Percentiles rank a stretch among this genome's conserved stretches.
Evolutionary conservation across 345 rosid genomes (phyloP).

Genomic region (Microthlaspi erraticum): DNA sequence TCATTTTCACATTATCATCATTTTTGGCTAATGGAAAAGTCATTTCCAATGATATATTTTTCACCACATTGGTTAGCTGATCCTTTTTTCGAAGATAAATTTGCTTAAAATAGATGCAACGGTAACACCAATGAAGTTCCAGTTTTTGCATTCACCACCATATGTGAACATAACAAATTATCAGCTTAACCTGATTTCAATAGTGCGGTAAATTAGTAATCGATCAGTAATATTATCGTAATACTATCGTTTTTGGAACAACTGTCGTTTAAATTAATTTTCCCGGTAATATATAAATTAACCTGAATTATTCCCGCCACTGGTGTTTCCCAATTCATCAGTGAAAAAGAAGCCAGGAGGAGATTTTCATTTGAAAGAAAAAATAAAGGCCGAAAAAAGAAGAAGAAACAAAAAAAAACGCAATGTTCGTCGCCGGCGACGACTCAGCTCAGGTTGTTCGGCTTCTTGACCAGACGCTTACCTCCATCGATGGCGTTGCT

Average conservation of each 20-base stretch:
- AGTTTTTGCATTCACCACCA: too few relatives aligned
- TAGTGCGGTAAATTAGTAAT: too few relatives aligned
- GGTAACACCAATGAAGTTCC: too few relatives aligned
- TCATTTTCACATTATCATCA: too few relatives aligned
- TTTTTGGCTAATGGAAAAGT: too few relatives aligned
- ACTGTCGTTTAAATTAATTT: not conserved
- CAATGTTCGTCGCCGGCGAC: constrained; percentile 39
- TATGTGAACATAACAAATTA: too few relatives aligned
- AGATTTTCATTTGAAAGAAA: not conserved
- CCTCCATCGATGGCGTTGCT: constrained; percentile 52
- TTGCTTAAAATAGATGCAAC: too few relatives aligned
- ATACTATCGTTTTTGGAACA: not conserved
- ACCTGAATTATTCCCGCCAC: constrained; percentile 39
- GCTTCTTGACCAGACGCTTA: constrained; percentile 68
- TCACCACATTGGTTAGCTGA: too few relatives aligned
- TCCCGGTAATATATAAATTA: not conserved
- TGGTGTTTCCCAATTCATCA: not conserved
- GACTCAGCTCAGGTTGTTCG: constrained; percentile 47
- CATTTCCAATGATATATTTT: too few relatives aligned
- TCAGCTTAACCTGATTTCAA: too few relatives aligned
- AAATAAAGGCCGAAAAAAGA: not conserved
- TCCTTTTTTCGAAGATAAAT: too few relatives aligned
- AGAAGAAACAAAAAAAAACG: not conserved
- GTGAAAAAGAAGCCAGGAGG: constrained; percentile 25
- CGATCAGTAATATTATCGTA: too few relatives aligned